These are phyloP conservation scores for Ceratobasidium sp. DNA, from an alignment of 1,284 basidiomycete genomes.

Conservation along the genomic window DNA sequence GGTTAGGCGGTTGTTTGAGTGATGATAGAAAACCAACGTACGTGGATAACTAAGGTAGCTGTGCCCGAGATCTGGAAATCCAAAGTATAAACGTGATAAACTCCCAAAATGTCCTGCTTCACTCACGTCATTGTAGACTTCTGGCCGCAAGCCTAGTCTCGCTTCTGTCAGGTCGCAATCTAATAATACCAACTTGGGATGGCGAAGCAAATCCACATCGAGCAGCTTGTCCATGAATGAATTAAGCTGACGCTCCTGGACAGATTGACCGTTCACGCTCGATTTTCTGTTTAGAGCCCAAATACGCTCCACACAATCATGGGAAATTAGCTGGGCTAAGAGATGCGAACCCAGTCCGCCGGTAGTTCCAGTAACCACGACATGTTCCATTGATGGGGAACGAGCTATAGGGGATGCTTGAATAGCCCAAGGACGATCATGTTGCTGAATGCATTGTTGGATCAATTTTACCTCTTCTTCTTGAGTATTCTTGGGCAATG, in stretches of 20 bases:
- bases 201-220: constrained; percentile 6
- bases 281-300: constrained; percentile 43
- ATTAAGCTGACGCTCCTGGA: constrained; percentile 38
- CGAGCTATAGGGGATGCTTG: neutral
- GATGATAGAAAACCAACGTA: neutral
- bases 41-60: constrained; percentile 55
- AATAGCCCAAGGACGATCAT: neutral
- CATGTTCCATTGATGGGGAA: constrained; percentile 43
- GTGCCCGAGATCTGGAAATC: constrained; percentile 38
- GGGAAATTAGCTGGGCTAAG: constrained; percentile 49
- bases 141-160: constrained; percentile 48
- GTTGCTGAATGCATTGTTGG: neutral
- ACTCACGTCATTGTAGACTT: constrained; percentile 50
- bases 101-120: too few relatives aligned
- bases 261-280: neutral
- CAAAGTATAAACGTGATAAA: neutral
- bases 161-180: constrained; percentile 50
- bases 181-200: constrained; percentile 42
- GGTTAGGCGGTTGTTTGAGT: neutral
- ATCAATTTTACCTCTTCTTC: too few relatives aligned
- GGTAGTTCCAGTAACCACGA: constrained; percentile 55
- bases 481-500: too few relatives aligned
- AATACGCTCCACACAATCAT: constrained; percentile 21
- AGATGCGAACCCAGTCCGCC: constrained; percentile 53
- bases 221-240: constrained; percentile 38